phyloP scores from a whole-genome alignment of 192 early-diverging fungal genomes.

The Ambispora gerdemannii region DNA sequence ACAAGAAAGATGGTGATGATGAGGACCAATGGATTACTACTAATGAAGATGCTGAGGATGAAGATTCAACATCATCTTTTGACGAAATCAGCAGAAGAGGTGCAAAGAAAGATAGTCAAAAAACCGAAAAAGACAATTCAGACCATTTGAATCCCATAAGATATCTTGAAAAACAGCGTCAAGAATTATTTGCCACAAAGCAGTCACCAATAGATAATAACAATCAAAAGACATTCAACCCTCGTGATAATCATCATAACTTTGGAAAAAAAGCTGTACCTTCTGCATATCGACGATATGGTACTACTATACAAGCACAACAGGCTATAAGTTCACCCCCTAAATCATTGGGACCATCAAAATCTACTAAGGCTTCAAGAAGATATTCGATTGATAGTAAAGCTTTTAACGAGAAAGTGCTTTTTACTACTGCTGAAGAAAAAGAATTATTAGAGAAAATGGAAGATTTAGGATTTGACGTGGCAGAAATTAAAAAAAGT shows the following conservation, averaged over 20 bases:
- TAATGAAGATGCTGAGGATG: slow-evolving; percentile 32
- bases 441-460: slow-evolving; percentile 32
- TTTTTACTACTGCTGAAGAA: slow-evolving; percentile 25
- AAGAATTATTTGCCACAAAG: slow-evolving; percentile 27
- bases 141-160: neutral
- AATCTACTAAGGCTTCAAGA: slow-evolving; percentile 16
- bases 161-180: slow-evolving; percentile 25
- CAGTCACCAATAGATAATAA: neutral
- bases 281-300: slow-evolving; percentile 16
- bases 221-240: slow-evolving; percentile 17
- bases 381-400: slow-evolving; percentile 32
- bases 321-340: neutral
- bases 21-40: slow-evolving; percentile 32
- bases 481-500: slow-evolving; percentile 24
- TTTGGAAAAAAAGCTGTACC: neutral
- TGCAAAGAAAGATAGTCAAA: neutral
- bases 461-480: slow-evolving; percentile 21
- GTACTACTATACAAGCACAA: neutral
- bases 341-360: slow-evolving; percentile 11
- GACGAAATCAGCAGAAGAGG: slow-evolving; percentile 14
- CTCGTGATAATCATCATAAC: neutral
- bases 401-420: slow-evolving; percentile 27
- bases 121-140: neutral
- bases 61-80: slow-evolving; percentile 29
- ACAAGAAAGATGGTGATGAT: slow-evolving; percentile 27